These are phyloP conservation scores for Phlebiopsis flavidoalba DNA, from an alignment of 768 basidiomycete genomes.

Conservation along the genomic window DNA sequence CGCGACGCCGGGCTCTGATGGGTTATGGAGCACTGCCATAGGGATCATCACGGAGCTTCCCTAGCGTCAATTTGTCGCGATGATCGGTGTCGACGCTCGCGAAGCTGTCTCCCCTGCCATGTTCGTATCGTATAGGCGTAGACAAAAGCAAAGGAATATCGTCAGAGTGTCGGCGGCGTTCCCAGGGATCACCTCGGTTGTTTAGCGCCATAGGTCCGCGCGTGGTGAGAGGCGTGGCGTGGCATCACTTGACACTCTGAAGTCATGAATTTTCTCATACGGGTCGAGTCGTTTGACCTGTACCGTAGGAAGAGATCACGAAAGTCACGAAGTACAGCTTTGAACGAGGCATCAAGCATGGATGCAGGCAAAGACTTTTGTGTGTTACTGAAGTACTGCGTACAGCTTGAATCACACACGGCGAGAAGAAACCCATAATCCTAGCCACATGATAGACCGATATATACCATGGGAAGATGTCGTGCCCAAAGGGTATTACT, in stretches of 20 bases:
- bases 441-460: slow-evolving; percentile 92
- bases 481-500: slow-evolving; percentile 75
- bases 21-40: slow-evolving; percentile 18
- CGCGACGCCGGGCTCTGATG: slow-evolving; percentile 25
- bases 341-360: slow-evolving; percentile 29
- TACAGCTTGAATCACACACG: slow-evolving; percentile 76
- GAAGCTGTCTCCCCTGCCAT: slow-evolving; percentile 50
- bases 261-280: slow-evolving; percentile 76
- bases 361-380: not conserved
- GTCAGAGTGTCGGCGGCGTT: slow-evolving; percentile 51
- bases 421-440: slow-evolving; percentile 78
- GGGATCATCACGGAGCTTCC: slow-evolving; percentile 17
- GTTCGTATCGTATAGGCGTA: slow-evolving; percentile 31
- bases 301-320: slow-evolving; percentile 60
- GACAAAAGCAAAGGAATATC: slow-evolving; percentile 28
- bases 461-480: slow-evolving; percentile 87
- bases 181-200: slow-evolving; percentile 67
- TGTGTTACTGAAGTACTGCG: slow-evolving; percentile 31
- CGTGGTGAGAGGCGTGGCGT: slow-evolving; percentile 44
- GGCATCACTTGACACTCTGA: slow-evolving; percentile 61
- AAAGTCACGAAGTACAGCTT: slow-evolving; percentile 48
- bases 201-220: slow-evolving; percentile 63
- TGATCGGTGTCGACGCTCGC: slow-evolving; percentile 51
- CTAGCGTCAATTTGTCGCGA: slow-evolving; percentile 41
- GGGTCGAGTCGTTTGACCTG: slow-evolving; percentile 73